Evolutionary conservation across 495 filamentous ascomycete species (phyloP), one percentile per base, ranked within the genome.

Genomic region (Podospora anserina): DNA sequence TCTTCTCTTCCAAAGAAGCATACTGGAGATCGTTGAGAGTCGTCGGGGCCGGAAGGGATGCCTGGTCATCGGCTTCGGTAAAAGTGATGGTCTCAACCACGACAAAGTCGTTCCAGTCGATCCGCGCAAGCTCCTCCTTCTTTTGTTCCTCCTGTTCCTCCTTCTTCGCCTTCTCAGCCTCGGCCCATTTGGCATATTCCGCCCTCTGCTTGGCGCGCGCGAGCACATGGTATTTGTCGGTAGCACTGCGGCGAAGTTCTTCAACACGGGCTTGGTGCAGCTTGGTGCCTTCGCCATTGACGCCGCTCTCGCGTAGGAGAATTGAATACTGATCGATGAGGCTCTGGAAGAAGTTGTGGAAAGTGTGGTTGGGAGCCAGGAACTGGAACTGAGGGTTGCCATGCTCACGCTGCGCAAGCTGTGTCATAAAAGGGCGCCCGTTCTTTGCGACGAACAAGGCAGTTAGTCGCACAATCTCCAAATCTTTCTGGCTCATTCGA

Each of bases 21-120:
- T 92, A 93, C 78, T 97, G 93, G 1, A 99, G 85, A 73, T 98
- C 94, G 64, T 89, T 90, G 19, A 96, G 88, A 1, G 91, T 92
- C 13, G 92, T 93, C 2, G 95, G 95, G 3, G 94, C 90, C 28
- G 95, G 94, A 4, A 98, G 88, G 55, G 94, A 89, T 18, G 88
- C 85, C 71, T 93, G 87, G 69, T 97, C 93, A 78, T 98, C 95
- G 57, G 85, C 84, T 71, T 97, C 96, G 65, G 87, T 92, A 79
- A 99, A 99, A 30, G 91, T 80, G n/a, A 98, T 92, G 2, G 94
- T 97, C 79, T 97, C 95, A 26, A 97, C 93, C 30, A 99, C 89
- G 27, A 94, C 90, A 70, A 98, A 98, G 78, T 98, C 95, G 73
- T 97, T 93, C 95, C 95, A 99, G 76, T 99, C 95, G 71, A 99